A percentile compares a stretch with the other conserved stretches of the same genome.
phyloP scores from a whole-genome alignment of 306 rosid species.

The Malus asiatica region DNA sequence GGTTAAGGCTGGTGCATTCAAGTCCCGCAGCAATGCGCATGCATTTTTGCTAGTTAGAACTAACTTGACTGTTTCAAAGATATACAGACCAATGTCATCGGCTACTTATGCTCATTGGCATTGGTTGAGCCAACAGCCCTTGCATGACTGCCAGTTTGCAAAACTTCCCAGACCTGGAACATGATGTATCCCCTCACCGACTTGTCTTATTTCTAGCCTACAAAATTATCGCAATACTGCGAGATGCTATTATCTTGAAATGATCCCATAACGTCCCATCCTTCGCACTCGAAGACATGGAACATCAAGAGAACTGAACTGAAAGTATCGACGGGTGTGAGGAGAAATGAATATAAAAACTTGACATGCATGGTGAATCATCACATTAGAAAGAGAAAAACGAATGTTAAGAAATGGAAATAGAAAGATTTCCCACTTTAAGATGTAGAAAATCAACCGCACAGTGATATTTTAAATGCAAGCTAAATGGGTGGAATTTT shows the following conservation, averaged over 20 bases:
- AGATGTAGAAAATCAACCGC: not conserved
- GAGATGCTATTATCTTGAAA: slow-evolving; percentile 9
- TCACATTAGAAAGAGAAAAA: not conserved
- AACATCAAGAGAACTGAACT: not conserved
- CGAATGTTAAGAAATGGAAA: not conserved
- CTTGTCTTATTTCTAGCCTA: slow-evolving; percentile 87
- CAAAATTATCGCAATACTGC: slow-evolving; percentile 9
- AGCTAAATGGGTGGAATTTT: not conserved
- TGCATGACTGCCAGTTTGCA: slow-evolving; percentile 91
- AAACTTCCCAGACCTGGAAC: slow-evolving; percentile 98
- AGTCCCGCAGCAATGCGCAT: too few relatives aligned
- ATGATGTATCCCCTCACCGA: slow-evolving; percentile 75
- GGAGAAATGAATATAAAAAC: not conserved
- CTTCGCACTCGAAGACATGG: not conserved
- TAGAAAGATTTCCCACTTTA: not conserved
- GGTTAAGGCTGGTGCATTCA: too few relatives aligned
- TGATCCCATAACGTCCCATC: not conserved
- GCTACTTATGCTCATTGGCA: slow-evolving; percentile 90
- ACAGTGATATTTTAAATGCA: not conserved
- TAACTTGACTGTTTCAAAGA: not conserved
- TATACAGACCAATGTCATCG: slow-evolving; percentile 77
- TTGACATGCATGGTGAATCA: not conserved
- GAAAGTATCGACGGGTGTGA: not conserved
- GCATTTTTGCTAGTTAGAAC: not conserved
- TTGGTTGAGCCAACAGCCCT: slow-evolving; percentile 89